Evolutionary conservation across 192 early-diverging fungal genomes (phyloP).

Genomic region (Coemansia sp.): DNA sequence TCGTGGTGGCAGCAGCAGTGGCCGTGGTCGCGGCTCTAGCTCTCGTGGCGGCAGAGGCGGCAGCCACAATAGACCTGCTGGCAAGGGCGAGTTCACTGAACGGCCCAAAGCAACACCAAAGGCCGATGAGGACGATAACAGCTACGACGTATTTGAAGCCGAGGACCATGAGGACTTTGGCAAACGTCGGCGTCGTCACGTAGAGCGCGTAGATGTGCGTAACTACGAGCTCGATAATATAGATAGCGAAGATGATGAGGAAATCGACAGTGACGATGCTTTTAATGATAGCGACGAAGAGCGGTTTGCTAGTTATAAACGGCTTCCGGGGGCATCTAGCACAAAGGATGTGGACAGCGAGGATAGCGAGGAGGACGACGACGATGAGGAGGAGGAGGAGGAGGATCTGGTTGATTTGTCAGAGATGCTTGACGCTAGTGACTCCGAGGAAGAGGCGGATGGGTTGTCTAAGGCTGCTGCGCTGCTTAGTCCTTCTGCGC

Average conservation of each 20-base stretch:
- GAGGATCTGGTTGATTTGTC: constrained; percentile 62
- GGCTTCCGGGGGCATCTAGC: neutral
- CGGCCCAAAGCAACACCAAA: constrained; percentile 8
- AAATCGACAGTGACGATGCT: constrained; percentile 90
- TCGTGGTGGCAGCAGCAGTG: constrained; percentile 5
- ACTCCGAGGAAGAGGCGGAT: constrained; percentile 22
- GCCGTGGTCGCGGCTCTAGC: neutral
- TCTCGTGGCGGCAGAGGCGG: constrained; percentile 8
- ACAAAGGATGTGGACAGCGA: constrained; percentile 25
- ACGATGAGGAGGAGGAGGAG: constrained; percentile 56
- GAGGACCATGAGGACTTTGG: constrained; percentile 13
- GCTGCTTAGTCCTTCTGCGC: constrained; percentile 13
- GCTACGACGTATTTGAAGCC: constrained; percentile 24
- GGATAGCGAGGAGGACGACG: constrained; percentile 40
- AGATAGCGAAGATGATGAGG: constrained; percentile 89
- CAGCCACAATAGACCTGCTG: neutral
- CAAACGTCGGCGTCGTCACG: constrained; percentile 26
- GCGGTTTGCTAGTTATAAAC: constrained; percentile 71
- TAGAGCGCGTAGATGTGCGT: constrained; percentile 41
- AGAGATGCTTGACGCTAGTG: constrained; percentile 59
- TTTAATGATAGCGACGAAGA: constrained; percentile 87
- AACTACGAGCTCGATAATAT: constrained; percentile 75
- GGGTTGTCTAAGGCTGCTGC: neutral
- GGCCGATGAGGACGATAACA: neutral
- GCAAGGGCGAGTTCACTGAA: neutral